Base-by-base conservation (phyloP, 495 filamentous ascomycete species). In the Podospora comata region DNA sequence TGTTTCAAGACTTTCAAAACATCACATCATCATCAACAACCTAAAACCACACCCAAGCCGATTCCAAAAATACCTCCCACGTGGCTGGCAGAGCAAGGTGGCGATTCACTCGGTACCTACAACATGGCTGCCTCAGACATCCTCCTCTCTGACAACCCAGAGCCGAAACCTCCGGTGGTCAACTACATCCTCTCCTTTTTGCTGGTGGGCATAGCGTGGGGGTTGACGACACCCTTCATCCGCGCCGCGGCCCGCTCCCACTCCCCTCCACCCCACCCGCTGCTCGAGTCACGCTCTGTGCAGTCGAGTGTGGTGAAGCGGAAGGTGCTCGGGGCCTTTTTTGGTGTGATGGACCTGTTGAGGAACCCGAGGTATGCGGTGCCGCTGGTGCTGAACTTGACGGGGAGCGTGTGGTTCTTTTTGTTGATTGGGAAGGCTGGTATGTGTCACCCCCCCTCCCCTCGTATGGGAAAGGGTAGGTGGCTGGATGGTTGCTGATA, bases 321-420 rank as follows among this genome's bases (percentile, higher is more conserved):
- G 62, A 88, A 85, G 69, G 67, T 88, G 18, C 79, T 83, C 26
- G 84, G 84, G 0, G 77, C 87, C 0, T 83, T 89, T 65, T 94
- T 90, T 73, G 92, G 87, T 16, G 90, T 94, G 18, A 70, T 88
- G 7, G 95, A 96, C 77, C 78, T 97, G 72, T 79, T 98, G 13
- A 80, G 85, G 59, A 93, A 90, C 66, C 93, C 93, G 60, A 85
- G 85, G 28, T 99, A 99, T 78, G 90, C 92, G 13, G 75, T 96
- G 48, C 94, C 94, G 28, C 76, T 99, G 72, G 79, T 97, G 62
- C 82, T 97, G 30, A 99, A 99, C 74, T 78, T 97, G 71, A 97
- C 95, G 44, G 95, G 95, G 67, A 96, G 92, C 73, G 85, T 99
- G 69, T 99, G 95, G 95, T 99, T 99, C 73, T 99, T 99, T 74